Base-by-base conservation (phyloP, 2,329 filamentous ascomycete genomes). In the Knoxdaviesia proteae region DNA sequence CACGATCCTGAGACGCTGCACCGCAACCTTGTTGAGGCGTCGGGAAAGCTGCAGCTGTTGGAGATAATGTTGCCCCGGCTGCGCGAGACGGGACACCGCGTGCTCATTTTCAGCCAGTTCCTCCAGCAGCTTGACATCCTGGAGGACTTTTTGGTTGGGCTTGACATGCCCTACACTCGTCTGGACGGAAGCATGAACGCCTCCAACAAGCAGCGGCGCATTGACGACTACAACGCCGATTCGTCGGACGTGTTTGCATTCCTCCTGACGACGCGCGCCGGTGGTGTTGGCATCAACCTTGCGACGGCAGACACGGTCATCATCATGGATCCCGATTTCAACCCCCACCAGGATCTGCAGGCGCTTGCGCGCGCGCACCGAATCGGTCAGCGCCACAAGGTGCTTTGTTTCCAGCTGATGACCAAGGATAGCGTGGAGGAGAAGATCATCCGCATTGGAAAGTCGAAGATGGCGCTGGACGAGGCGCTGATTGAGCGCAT, bases 291-390 rank as follows among this genome's bases (percentile, higher is more conserved):
- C 10, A 98, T 98, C 64, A 98, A 98, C 54, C 68, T 98, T 44
- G 90, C 90, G 0, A 94, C 87, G 6, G 90, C 90, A 3, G 90
- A 98, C 54, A 98, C 90, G 0, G 92, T 98, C 47, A 94, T 98
- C 49, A 94, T 98, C 49, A 75, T 96, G 49, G 87, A 98, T 52
- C 84, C 84, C 0, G 90, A 98, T 54, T 96, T 93, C 65, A 98
- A 98, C 47, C 90, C 90, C 0, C 90, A 98, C 54, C 90, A 98
- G 58, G 92, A 98, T 53, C 81, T 98, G 36, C 90, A 98, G 57
- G 90, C 90, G 0, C 68, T 98, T 32, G 93, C 88, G 32, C 77
- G 92, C 49, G 90, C 88, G 11, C 90, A 98, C 58, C 80, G 90
- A 31, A 96, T 98, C 48, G 92, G 92, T 0, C 92, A 98, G 59